Evolutionary conservation across 495 filamentous ascomycete species (phyloP).

Genomic region (Lasiosphaeria hispida): DNA sequence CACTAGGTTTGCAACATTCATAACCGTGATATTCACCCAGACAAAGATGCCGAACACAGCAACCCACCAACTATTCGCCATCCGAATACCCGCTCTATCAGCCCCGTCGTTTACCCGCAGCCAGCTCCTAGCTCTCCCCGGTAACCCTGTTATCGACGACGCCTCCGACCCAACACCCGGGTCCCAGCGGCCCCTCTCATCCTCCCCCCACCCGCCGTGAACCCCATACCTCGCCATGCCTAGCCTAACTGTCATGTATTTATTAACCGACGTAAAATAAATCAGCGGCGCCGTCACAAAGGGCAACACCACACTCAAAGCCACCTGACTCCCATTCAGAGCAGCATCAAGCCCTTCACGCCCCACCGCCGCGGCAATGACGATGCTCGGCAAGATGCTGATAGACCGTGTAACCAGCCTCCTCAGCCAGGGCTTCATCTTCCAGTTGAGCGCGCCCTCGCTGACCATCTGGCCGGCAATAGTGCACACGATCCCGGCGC

Average conservation of each 20-base stretch:
- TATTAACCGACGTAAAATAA: conserved; percentile 78
- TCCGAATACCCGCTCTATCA: conserved; percentile 39
- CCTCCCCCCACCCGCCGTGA: conserved; percentile 11
- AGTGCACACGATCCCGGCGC: conserved; percentile 56
- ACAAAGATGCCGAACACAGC: conserved; percentile 54
- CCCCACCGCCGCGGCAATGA: conserved; percentile 68
- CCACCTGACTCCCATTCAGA: conserved; percentile 75
- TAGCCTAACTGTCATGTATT: conserved; percentile 71
- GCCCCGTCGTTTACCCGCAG: not conserved
- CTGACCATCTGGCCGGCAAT: conserved; percentile 60
- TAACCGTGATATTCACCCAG: conserved; percentile 65
- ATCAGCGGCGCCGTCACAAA: conserved; percentile 83
- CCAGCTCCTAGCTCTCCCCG: not conserved
- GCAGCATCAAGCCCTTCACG: conserved; percentile 61
- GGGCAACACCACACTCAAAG: conserved; percentile 73
- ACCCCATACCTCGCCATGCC: conserved; percentile 32
- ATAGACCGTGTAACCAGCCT: conserved; percentile 55
- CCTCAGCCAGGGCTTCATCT: conserved; percentile 52
- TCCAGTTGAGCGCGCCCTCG: conserved; percentile 59
- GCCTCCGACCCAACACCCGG: not conserved
- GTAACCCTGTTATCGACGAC: not conserved
- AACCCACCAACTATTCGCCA: conserved; percentile 61
- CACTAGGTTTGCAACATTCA: conserved; percentile 72
- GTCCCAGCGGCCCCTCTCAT: not conserved
- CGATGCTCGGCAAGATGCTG: conserved; percentile 70